Conservation (phyloP, 2,329 filamentous ascomycete genomes). For the Raffaelea arxii region DNA sequence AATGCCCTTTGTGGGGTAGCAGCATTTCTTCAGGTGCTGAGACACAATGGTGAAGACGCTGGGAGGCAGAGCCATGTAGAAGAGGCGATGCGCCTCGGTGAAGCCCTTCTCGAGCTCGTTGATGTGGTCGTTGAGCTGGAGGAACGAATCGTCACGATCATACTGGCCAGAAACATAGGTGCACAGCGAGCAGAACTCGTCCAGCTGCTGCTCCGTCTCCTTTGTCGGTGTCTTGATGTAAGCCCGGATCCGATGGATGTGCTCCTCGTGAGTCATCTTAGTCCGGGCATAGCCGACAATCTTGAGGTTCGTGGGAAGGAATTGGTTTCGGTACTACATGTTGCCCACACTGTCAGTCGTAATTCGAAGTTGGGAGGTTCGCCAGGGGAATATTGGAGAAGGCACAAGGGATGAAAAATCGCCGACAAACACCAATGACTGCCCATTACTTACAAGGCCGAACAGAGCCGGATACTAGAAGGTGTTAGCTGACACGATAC, state of each 20-base stretch:
- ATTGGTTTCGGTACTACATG: slow-evolving; percentile 88
- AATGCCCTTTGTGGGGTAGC: slow-evolving; percentile 86
- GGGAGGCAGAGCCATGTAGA: slow-evolving; percentile 98
- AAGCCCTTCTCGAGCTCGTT: slow-evolving; percentile 74
- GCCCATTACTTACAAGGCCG: slow-evolving; percentile 66
- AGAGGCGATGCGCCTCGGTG: slow-evolving; percentile 80
- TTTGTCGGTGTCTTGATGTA: slow-evolving; percentile 99
- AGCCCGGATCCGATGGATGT: slow-evolving; percentile 85
- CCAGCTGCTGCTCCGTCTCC: slow-evolving; percentile 90
- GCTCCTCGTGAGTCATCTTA: slow-evolving; percentile 98
- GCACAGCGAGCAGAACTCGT: slow-evolving; percentile 81
- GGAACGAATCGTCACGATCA: slow-evolving; percentile 91
- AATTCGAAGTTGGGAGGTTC: neutral
- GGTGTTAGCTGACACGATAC: slow-evolving; percentile 17
- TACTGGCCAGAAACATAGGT: slow-evolving; percentile 96
- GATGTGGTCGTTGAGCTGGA: slow-evolving; percentile 74
- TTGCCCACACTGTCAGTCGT: neutral
- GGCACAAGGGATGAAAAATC: no score
- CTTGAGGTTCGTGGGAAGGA: slow-evolving; percentile 90
- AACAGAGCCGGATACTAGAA: slow-evolving; percentile 88
- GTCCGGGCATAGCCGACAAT: slow-evolving; percentile 98
- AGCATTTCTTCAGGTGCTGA: slow-evolving; percentile 93
- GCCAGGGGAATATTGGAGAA: neutral
- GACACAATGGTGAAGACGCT: slow-evolving; percentile 98
- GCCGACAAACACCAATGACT: slow-evolving; percentile 3